These are phyloP conservation scores for Clathrus columnatus DNA, from an alignment of 768 basidiomycete genomes.

Conservation along the genomic window DNA sequence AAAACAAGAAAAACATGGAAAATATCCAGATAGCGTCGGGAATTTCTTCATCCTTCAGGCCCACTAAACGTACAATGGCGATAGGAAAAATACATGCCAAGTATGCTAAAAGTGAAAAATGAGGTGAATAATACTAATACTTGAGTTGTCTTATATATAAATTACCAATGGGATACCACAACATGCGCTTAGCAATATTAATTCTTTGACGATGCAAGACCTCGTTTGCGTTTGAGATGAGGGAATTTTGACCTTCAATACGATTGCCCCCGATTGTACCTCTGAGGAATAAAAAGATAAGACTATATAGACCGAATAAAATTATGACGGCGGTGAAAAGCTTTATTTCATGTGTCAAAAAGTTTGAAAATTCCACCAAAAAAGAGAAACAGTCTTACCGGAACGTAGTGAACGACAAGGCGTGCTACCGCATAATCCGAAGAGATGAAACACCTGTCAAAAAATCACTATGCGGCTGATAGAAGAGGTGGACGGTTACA, in stretches of 20 bases:
- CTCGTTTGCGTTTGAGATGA: neutral
- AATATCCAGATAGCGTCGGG: constrained; percentile 4
- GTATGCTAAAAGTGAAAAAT: neutral
- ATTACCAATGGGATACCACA: constrained; percentile 9
- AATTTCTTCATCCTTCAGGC: constrained; percentile 1
- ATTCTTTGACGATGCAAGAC: constrained; percentile 1
- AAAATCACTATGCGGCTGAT: neutral
- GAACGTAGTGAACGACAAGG: constrained; percentile 6
- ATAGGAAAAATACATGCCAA: constrained; percentile 9
- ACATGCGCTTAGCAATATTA: constrained; percentile 11
- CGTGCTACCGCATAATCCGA: constrained; percentile 7
- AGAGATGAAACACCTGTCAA: constrained; percentile 4
- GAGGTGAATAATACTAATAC: neutral
- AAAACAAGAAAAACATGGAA: constrained; percentile 9
- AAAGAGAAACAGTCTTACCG: neutral
- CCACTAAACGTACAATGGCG: constrained; percentile 7
- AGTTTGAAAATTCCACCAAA: neutral
- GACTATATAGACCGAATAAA: constrained; percentile 1
- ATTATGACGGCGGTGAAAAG: constrained; percentile 5
- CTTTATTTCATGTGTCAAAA: neutral
- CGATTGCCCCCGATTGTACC: constrained; percentile 1
- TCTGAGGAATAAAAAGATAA: constrained; percentile 5
- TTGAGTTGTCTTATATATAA: neutral
- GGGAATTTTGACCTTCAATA: neutral
- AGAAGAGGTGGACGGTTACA: neutral